phyloP scores from a whole-genome alignment of 257 asterid genomes.

The Solanum virginianum region DNA sequence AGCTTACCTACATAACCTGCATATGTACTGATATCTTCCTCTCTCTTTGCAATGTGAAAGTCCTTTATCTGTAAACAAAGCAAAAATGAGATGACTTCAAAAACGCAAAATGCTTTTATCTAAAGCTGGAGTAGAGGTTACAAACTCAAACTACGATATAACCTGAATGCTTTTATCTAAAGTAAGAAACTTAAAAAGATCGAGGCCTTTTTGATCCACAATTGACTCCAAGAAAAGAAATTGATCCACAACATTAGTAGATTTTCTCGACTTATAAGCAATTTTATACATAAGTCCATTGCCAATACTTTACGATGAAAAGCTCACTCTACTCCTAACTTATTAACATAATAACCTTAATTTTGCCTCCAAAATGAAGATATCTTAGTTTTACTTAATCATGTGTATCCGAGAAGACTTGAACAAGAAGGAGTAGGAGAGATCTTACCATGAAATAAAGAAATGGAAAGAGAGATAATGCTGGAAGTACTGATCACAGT shows the following conservation, averaged over 20 bases:
- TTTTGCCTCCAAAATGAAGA: background rate
- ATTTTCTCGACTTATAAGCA: background rate
- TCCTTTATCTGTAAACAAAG: constrained; percentile 25
- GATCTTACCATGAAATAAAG: constrained; percentile 62
- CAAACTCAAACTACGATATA: background rate
- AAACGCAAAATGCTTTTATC: background rate
- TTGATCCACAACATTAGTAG: background rate
- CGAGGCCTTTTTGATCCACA: background rate
- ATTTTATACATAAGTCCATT: background rate
- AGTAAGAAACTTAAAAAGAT: too few species aligned
- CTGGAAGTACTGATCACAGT: constrained; percentile 50
- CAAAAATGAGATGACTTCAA: background rate
- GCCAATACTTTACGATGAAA: background rate
- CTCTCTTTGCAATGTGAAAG: constrained; percentile 42
- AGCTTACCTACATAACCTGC: constrained; percentile 59
- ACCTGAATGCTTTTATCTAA: background rate
- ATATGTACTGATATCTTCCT: constrained; percentile 53
- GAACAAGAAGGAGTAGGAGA: background rate
- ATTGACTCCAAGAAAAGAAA: background rate
- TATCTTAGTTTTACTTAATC: background rate
- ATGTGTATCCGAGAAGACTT: background rate
- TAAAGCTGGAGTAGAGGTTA: background rate
- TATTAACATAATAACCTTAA: background rate
- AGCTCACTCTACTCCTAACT: background rate
- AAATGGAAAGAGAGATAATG: constrained; percentile 65